Percentiles rank a stretch among this genome's conserved stretches.
phyloP scores from a whole-genome alignment of 805 yeast species.

The Pichia phayaonensis region DNA sequence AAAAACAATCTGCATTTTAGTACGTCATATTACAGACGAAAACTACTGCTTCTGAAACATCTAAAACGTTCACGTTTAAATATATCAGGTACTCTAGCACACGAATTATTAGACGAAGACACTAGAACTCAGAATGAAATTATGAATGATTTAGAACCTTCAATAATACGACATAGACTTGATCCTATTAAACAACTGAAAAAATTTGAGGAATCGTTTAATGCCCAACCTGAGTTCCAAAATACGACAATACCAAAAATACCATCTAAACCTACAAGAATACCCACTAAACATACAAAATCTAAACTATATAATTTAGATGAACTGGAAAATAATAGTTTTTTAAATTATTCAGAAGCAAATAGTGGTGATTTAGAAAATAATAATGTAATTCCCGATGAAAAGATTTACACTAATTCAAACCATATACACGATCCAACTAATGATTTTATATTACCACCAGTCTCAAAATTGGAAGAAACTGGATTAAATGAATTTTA shows the following conservation, averaged over 20 bases:
- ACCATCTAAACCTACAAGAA: too few relatives aligned
- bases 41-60: slow-evolving; percentile 6
- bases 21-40: neutral
- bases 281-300: too few relatives aligned
- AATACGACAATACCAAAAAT: neutral
- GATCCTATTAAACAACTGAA: neutral
- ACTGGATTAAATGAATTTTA: slow-evolving; percentile 18
- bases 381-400: neutral
- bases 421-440: neutral
- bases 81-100: neutral
- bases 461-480: slow-evolving; percentile 10
- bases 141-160: neutral
- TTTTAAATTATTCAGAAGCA: neutral
- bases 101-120: slow-evolving; percentile 6
- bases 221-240: neutral
- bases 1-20: neutral
- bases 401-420: neutral
- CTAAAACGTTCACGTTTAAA: slow-evolving; percentile 1
- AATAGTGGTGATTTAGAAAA: neutral
- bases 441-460: slow-evolving; percentile 4
- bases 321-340: neutral
- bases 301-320: neutral
- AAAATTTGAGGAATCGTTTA: neutral
- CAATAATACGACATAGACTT: neutral
- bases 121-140: neutral